Evolutionary conservation across 371 early-diverging fungal species (phyloP), one percentile per base, ranked within the genome.

Genomic region (Neoconidiobolus thromboides): DNA sequence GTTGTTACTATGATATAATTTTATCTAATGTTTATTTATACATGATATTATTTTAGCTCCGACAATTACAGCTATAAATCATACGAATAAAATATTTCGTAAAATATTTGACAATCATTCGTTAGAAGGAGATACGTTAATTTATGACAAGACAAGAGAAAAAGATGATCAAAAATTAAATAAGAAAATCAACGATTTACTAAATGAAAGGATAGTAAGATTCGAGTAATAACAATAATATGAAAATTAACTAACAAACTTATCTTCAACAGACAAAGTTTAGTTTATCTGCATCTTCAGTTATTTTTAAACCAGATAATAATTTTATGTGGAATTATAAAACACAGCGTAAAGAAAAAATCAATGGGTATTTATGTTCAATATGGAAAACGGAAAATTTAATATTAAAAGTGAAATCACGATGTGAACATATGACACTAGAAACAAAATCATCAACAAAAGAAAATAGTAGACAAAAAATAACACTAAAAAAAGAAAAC

Each of bases 311-410:
- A 26, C 26, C 26, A 26, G 26, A 26, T 26, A 26, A 26, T 26
- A 26, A 26, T 26, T 26, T 26, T 26, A 26, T 26, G 26, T 26
- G 26, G 26, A 26, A 26, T 26, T 26, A 26, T 26, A 26, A 26
- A 26, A 26, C 26, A 26, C 26, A 51, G 52, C 3, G 14, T 51
- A 38, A 51, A 51, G 52, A 51, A 36, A 38, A 51, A 38, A 38
- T 36, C 7, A 26, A 14, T 14, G 67, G 65, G 10, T 69, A 60
- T 43, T 64, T 67, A 36, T 69, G 69, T 53, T 65, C 61, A 14
- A 67, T 69, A 14, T 69, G 69, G 69, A 69, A 69, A 54, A 66
- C 67, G 67, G 67, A 69, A 7, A 67, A 67, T 0, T 64, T 69
- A 12, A 65, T 67, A 38, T 65, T 69, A 41, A 26, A 65, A 43